A percentile compares a stretch with the other conserved stretches of the same genome.
Evolutionary conservation across 768 basidiomycete genomes (phyloP).

Genomic region (Tricholoma hemisulphureum): DNA sequence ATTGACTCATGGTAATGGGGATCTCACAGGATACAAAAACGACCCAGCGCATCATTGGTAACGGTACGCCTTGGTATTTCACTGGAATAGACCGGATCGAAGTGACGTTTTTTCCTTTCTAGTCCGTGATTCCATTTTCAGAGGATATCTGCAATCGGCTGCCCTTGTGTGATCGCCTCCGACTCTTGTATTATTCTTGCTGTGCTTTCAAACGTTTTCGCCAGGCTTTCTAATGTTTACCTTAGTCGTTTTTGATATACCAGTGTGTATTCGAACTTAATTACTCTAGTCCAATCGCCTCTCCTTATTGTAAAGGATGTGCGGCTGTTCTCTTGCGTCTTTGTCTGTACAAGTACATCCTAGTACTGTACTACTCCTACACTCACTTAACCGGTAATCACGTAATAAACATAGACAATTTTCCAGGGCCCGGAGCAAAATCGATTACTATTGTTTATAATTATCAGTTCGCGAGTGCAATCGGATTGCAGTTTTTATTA

Average conservation of each 20-base stretch:
- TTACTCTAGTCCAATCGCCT: not conserved
- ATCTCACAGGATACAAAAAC: constrained; percentile 69
- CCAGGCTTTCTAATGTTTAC: not conserved
- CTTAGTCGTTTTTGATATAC: not conserved
- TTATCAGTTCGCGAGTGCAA: no score
- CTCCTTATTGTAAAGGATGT: not conserved
- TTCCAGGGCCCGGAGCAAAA: no score
- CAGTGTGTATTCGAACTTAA: constrained; percentile 1
- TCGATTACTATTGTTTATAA: no score
- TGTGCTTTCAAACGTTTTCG: not conserved
- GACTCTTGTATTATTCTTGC: not conserved
- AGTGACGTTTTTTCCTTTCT: constrained; percentile 13
- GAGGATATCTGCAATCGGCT: constrained; percentile 71
- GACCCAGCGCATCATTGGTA: constrained; percentile 80
- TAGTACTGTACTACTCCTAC: no score
- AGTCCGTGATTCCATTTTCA: constrained; percentile 77
- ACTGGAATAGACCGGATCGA: constrained; percentile 2
- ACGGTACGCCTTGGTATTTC: constrained; percentile 53
- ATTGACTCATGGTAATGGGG: not conserved
- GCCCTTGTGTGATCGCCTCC: constrained; percentile 53
- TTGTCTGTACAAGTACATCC: no score
- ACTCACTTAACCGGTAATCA: no score
- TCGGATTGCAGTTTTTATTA: no score
- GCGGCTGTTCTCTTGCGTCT: not conserved
- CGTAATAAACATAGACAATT: no score